Evolutionary conservation across 192 early-diverging fungal species (phyloP), one percentile per base, ranked within the genome.

Genomic region (Umbelopsis sp.): DNA sequence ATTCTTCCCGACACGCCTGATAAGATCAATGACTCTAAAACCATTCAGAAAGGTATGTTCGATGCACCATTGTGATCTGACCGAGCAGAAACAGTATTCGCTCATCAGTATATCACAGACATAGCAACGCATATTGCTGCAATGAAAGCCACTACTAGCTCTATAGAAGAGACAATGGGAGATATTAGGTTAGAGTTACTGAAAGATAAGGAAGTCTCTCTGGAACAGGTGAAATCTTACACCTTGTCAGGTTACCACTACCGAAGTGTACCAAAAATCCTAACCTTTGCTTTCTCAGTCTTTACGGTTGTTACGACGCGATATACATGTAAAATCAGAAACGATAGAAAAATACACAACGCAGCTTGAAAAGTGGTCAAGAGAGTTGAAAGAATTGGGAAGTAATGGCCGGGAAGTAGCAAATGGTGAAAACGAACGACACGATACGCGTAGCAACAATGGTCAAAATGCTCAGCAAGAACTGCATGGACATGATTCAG

Each of bases 291-390:
- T 8, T 25, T 0, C 21, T 8, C 21, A 76, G 75, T 66, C 75
- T 20, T 47, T 68, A 31, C 50, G 49, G 0, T 31, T 59, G 16
- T 47, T 76, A 20, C 24, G 66, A 56, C 65, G 70, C 10, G 75
- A 76, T 62, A 76, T 76, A 56, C 65, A 21, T 1, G 38, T 76
- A 32, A 76, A 76, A 24, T 38, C 51, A 26, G 20, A 68, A 32
- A 67, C 65, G 5, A 71, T 76, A 22, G 34, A 32, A 0, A 76
- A 71, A 22, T 76, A 76, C 45, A 29, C 41, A 7, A 49, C 31
- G 12, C 45, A 76, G 49, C 22, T 76, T 9, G 51, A 76, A 9
- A 22, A 53, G 32, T 76, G 75, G 75, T 36, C 41, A 20, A 50
- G 25, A 20, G 22, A 45, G 21, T 21, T 76, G n/a, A 65, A 65